phyloP scores from a whole-genome alignment of 805 yeast species.

The Kregervanrija pseudodelftensis region DNA sequence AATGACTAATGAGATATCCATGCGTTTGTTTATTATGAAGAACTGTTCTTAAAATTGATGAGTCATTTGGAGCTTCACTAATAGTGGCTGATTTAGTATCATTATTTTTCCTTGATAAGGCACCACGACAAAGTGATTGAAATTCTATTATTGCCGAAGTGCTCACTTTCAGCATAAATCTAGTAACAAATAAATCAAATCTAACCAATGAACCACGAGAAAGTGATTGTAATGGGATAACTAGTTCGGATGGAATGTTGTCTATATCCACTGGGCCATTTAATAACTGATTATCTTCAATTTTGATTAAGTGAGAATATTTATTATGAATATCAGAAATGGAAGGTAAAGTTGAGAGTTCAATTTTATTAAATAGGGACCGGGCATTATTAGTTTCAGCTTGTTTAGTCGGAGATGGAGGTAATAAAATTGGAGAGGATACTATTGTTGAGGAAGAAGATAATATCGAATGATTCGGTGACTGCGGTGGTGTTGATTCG shows the following conservation, averaged over 20 bases:
- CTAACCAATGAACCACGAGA: constrained; percentile 65
- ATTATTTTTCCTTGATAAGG: constrained; percentile 3
- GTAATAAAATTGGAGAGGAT: not conserved
- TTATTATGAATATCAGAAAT: constrained; percentile 6
- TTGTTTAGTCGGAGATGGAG: constrained; percentile 6
- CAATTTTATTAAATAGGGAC: constrained; percentile 7
- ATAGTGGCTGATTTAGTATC: not conserved
- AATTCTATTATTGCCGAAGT: constrained; percentile 41
- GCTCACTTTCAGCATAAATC: constrained; percentile 53
- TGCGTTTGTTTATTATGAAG: constrained; percentile 24
- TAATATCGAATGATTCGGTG: no score
- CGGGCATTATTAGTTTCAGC: constrained; percentile 10
- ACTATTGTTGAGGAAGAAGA: no score
- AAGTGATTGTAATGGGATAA: constrained; percentile 52
- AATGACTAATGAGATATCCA: constrained; percentile 12
- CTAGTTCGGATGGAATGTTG: no score
- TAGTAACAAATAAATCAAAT: constrained; percentile 54
- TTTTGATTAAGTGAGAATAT: no score
- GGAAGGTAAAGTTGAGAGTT: constrained; percentile 3
- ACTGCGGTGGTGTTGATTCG: not conserved
- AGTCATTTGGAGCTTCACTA: constrained; percentile 7
- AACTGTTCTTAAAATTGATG: constrained; percentile 33
- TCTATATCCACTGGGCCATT: no score
- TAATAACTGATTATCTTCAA: no score
- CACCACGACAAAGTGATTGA: constrained; percentile 48